These are phyloP conservation scores for Pythium graminicola DNA, from an alignment of 352 stramenopile genomes.

Conservation along the genomic window DNA sequence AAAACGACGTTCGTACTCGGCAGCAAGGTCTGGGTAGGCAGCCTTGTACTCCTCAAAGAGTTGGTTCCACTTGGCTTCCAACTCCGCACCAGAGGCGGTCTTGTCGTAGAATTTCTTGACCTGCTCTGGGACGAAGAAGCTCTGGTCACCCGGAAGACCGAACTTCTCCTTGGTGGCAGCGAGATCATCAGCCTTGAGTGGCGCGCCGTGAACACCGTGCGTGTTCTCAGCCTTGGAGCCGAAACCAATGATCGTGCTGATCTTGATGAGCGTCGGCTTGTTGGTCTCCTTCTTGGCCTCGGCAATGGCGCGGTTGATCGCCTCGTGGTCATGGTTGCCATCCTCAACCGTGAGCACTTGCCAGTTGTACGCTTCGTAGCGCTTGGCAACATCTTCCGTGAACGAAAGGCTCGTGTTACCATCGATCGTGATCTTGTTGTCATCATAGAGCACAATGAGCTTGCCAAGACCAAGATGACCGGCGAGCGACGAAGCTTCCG, in stretches of 20 bases:
- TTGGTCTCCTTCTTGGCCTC: constrained; percentile 92
- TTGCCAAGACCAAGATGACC: constrained; percentile 97
- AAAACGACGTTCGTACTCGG: constrained; percentile 94
- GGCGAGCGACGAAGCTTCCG: constrained; percentile 94
- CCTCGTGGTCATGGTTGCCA: constrained; percentile 90
- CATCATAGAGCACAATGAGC: constrained; percentile 99
- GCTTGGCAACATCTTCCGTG: constrained; percentile 96
- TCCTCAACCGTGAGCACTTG: constrained; percentile 94
- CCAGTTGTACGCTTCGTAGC: constrained; percentile 98
- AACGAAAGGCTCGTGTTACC: constrained; percentile 94
- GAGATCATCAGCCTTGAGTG: constrained; percentile 94
- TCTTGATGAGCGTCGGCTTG: constrained; percentile 98
- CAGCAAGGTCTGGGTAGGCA: constrained; percentile 88
- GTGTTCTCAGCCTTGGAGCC: constrained; percentile 93
- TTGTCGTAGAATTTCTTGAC: constrained; percentile 91
- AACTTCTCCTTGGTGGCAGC: constrained; percentile 87
- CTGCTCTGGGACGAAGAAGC: constrained; percentile 92
- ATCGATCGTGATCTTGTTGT: constrained; percentile 99
- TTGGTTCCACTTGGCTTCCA: constrained; percentile 86
- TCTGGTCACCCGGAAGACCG: constrained; percentile 88
- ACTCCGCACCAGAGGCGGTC: constrained; percentile 58
- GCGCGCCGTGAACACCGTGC: constrained; percentile 93
- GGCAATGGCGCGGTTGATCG: constrained; percentile 92
- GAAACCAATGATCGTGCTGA: constrained; percentile 95
- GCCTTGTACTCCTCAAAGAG: constrained; percentile 90